Base-by-base conservation (phyloP, 495 filamentous ascomycete species). In the Zalerion maritima region DNA sequence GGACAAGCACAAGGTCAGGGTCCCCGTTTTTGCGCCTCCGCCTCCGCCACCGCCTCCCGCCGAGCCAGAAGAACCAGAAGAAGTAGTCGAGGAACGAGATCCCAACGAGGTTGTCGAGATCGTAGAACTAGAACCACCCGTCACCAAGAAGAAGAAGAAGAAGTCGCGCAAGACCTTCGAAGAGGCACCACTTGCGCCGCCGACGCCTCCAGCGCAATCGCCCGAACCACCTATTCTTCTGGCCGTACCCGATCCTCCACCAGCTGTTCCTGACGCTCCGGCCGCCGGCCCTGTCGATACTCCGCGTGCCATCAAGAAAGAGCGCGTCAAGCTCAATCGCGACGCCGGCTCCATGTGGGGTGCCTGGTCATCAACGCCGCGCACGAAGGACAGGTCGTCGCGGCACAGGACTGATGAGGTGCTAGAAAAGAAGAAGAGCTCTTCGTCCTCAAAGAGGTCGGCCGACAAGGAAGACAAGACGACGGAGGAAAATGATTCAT, bases 81-180 rank as follows among this genome's bases (percentile, higher is more conserved):
- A n/a, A n/a, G n/a, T n/a, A n/a, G n/a, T n/a, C n/a, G n/a, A n/a
- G n/a, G n/a, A n/a, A n/a, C n/a, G n/a, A n/a, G n/a, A n/a, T n/a
- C n/a, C n/a, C n/a, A 56, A 67, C 25, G 55, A 58, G 38, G 58
- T 62, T 20, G 38, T 60, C 16, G 54, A 62, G 3, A 49, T 60
- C 17, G 35, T 64, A 35, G 64, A 65, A 21, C 60, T 64, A 54
- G 47, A 51, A n/a, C n/a, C 37, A 4, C 35, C 47, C 6, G 48
- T 49, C 16, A 54, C 55, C 40, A 55, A 64, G 36, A 58, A 54
- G 42, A 61, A 54, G 35, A 45, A 45, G 28, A 61, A 57, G 36
- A 52, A 52, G 33, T 33, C 36, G 24, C 55, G 42, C 31, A 60
- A 52, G 40, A 25, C 35, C 49, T 9, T 40, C 43, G 11, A 45